phyloP scores from a whole-genome alignment of 306 rosid genomes.

The Malus sylvestris region DNA sequence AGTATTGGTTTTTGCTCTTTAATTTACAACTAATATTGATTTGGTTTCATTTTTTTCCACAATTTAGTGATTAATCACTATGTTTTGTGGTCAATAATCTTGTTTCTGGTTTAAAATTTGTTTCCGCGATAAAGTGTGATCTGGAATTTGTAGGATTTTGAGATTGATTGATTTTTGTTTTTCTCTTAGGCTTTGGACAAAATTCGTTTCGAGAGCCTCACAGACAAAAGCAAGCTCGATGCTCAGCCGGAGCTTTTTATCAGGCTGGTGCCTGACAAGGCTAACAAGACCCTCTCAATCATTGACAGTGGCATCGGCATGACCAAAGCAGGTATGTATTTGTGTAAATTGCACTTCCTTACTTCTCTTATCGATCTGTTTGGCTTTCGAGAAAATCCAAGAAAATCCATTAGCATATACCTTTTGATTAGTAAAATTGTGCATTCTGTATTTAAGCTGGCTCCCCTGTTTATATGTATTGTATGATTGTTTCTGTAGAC shows the following conservation, averaged over 20 bases:
- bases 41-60: neutral
- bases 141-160: neutral
- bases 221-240: constrained; percentile 59
- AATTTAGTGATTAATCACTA: neutral
- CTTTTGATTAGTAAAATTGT: neutral
- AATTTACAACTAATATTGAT: neutral
- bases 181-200: constrained; percentile 53
- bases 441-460: neutral
- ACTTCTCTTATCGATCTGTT: neutral
- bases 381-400: neutral
- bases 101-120: neutral
- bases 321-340: constrained; percentile 56
- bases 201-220: constrained; percentile 51
- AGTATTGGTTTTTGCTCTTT: neutral
- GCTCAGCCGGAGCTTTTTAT: constrained; percentile 63
- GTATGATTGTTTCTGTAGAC: neutral
- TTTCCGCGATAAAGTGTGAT: neutral
- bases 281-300: constrained; percentile 50
- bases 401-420: neutral
- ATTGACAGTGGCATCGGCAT: constrained; percentile 66
- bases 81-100: neutral
- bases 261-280: constrained; percentile 57
- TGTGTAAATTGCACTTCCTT: neutral
- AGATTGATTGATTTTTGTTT: neutral
- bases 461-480: neutral